Base-by-base conservation (phyloP, 257 asterid species). In the Anisodus tanguticus region DNA sequence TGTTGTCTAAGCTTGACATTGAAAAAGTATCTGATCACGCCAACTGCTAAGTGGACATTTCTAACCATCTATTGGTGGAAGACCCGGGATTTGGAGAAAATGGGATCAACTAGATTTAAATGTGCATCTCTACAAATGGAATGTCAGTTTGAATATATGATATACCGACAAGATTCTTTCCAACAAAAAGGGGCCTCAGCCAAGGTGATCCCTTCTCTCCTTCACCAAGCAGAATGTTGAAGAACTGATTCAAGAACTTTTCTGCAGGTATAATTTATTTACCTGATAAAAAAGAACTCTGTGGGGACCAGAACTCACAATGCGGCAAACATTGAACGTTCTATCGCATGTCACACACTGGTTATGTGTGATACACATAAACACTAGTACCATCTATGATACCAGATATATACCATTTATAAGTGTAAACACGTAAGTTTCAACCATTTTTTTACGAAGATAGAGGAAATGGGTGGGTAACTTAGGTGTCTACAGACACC, bases 101-200 rank as follows among this genome's bases (percentile, higher is more conserved):
- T 45, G 13, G 39, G 80, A 10, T 72, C 79, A n/a, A 41, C 55
- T 69, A 4, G 31, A 69, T 43, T 70, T 70, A 9, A 17, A 43
- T 70, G 37, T 70, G 35, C 37, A 17, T 70, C 55, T 70, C 79
- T 70, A 70, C 15, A 70, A 47, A 17, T 47, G 59, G 41, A 72
- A 72, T 47, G 80, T 45, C 13, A 72, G 59, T 45, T 71, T 49
- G 54, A 1, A 45, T 31, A 49, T n/a, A 72, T 72, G 80, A 41
- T 10, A 45, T 11, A 19, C 59, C n/a, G 9, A 17, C 37, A 17
- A 70, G 80, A 47, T 72, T 53, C 60, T 72, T 72, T 72, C 80
- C 60, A 49, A 22, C 22, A 76, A 6, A 22, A 49, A 76, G 9
- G 63, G 63, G 45, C 63, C 19, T 26, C 12, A 1, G 45, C 22